A percentile compares a stretch with the other conserved stretches of the same genome.
Evolutionary conservation across 73 alveolate genomes (phyloP).

Genomic region (Paramecium biaurelia): DNA sequence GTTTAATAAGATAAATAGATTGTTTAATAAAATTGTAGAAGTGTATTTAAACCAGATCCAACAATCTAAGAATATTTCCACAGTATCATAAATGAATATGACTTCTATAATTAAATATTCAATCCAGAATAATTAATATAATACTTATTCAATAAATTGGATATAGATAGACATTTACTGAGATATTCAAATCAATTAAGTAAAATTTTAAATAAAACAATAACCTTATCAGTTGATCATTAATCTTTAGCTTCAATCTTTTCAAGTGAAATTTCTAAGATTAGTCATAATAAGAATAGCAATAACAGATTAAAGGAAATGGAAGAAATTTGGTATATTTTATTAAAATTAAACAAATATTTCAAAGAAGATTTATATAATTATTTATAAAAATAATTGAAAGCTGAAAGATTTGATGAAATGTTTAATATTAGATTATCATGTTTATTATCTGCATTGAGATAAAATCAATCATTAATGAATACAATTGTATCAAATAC

Average conservation of each 20-base stretch:
- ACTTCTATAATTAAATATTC: neutral
- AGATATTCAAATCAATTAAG: neutral
- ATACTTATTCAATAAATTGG: neutral
- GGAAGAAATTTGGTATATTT: slow-evolving; percentile 30
- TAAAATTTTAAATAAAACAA: neutral
- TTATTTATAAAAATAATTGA: neutral
- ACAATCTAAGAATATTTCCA: neutral
- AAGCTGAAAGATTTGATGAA: slow-evolving; percentile 17
- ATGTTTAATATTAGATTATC: slow-evolving; percentile 7
- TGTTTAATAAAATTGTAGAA: neutral
- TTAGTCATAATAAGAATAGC: neutral
- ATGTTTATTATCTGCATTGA: neutral
- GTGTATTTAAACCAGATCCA: neutral
- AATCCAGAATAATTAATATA: neutral
- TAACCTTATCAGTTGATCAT: slow-evolving; percentile 34
- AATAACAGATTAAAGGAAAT: neutral
- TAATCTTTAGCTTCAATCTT: neutral
- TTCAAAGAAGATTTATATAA: neutral
- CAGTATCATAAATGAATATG: neutral
- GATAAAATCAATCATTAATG: neutral
- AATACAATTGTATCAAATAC: neutral
- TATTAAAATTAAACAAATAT: neutral
- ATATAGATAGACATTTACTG: neutral
- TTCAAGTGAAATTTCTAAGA: neutral
- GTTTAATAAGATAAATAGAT: neutral